Evolutionary conservation across 108 stramenopile species (phyloP), one percentile per base, ranked within the genome.

Genomic region (Nitzschia sp.): DNA sequence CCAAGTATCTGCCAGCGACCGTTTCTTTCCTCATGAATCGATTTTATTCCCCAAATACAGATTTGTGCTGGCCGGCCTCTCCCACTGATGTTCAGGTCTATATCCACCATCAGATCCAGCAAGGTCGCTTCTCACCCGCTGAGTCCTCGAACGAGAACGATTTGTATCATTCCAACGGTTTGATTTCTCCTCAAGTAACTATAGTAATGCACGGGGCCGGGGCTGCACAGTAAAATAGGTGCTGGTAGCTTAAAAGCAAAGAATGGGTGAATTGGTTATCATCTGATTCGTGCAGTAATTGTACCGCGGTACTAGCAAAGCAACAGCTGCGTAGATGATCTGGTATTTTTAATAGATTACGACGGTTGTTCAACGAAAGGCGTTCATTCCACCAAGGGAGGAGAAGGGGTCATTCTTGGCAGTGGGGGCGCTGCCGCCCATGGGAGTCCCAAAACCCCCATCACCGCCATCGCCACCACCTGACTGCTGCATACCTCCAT

Each of bases 321-420:
- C n/a, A n/a, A n/a, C n/a, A n/a, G n/a, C n/a, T n/a, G n/a, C n/a
- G n/a, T n/a, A n/a, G n/a, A n/a, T n/a, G n/a, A n/a, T n/a, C n/a
- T n/a, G n/a, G n/a, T n/a, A n/a, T n/a, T n/a, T n/a, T n/a, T n/a
- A n/a, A n/a, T n/a, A n/a, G n/a, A n/a, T n/a, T n/a, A n/a, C n/a
- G n/a, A n/a, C n/a, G n/a, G n/a, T n/a, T n/a, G n/a, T n/a, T 69
- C 65, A 78, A 52, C 80, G 80, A 61, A 81, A 81, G 2, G 75
- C 72, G 59, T 81, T 81, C 58, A 78, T 73, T 23, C 79, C 77
- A 27, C 79, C 79, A 48, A 83, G 61, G 11, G 71, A 69, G 28
- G 77, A 72, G 63, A 83, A 83, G 0, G 81, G 77, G 57, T 83
- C 81, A 26, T 63, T 50, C 29, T 69, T 77, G 23, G 56, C 30